Base-by-base conservation (phyloP, 192 early-diverging fungal species). In the Oehlia diaphana region DNA sequence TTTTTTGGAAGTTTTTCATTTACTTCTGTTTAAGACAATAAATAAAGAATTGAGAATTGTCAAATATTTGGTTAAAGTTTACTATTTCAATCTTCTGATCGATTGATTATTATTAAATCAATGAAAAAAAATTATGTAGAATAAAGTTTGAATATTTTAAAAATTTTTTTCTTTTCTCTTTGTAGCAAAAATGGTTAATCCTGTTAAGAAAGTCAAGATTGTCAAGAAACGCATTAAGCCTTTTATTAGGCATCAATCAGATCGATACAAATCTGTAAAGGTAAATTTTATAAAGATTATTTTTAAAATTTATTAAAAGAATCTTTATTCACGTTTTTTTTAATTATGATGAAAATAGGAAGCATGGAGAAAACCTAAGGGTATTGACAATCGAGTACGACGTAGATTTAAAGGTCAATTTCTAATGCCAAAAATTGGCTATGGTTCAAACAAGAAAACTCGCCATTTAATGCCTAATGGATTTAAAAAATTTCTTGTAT, bases 391-490 rank as follows among this genome's bases (percentile, higher is more conserved):
- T 91, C 90, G 94, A 77, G 96, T 97, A 79, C 97, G 98, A 82
- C 90, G 98, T 84, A 93, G 98, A 74, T 99, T 99, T 92, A 97
- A 96, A 92, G 98, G 98, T 81, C 92, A 93, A 81, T 92, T 96
- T 83, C 92, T 94, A 84, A 97, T 98, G 94, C 96, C 98, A 89
- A 98, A 98, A 92, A 99, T 99, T 82, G 98, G 98, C 88, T 99
- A 97, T 87, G 98, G 98, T 83, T 96, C 97, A 85, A 96, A 95
- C 92, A 90, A 90, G 89, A 93, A 94, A 83, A 98, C 97, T 86
- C 96, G 97, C 78, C 95, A 97, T 92, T 85, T 99, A 81, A 88
- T 99, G 79, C 98, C 98, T 83, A 93, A 93, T 88, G 98, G 98
- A 77, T 99, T 99, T 96, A 95, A 95, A 89, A 99, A 99, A 92